A percentile compares a stretch with the other conserved stretches of the same genome.
Evolutionary conservation across 2,329 filamentous ascomycete genomes (phyloP).

Genomic region (Alternaria panax): DNA sequence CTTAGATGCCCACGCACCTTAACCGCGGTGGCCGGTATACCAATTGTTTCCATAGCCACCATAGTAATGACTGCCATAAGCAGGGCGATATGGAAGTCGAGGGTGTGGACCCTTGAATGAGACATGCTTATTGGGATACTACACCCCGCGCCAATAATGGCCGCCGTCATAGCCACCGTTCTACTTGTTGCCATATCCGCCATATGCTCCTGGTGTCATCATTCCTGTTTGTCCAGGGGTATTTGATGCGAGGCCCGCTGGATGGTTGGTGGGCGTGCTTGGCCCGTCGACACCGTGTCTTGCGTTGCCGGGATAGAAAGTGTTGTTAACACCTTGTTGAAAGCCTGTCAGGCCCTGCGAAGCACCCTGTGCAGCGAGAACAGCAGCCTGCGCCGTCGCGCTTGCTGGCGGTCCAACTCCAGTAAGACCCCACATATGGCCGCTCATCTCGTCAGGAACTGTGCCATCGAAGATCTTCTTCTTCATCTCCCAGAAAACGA

Average conservation of each 20-base stretch:
- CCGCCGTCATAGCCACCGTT: slow-evolving; percentile 10
- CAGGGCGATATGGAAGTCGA: neutral
- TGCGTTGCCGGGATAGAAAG: slow-evolving; percentile 51
- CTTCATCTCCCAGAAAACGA: slow-evolving; percentile 92
- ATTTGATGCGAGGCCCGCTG: slow-evolving; percentile 56
- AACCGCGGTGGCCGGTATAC: neutral
- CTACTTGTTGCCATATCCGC: slow-evolving; percentile 51
- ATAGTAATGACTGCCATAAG: neutral
- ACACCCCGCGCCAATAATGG: neutral
- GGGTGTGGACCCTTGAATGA: neutral
- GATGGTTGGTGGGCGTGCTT: slow-evolving; percentile 71
- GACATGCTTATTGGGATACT: neutral
- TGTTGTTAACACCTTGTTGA: slow-evolving; percentile 46
- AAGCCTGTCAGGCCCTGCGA: slow-evolving; percentile 39
- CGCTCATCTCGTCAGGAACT: slow-evolving; percentile 80
- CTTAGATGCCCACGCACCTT: neutral
- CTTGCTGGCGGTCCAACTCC: slow-evolving; percentile 63
- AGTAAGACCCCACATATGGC: slow-evolving; percentile 92
- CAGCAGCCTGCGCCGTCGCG: slow-evolving; percentile 59
- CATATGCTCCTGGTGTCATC: slow-evolving; percentile 68
- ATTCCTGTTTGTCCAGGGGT: slow-evolving; percentile 66
- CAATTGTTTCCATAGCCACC: neutral
- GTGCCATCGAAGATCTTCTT: slow-evolving; percentile 85
- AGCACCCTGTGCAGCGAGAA: slow-evolving; percentile 53
- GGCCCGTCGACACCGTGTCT: slow-evolving; percentile 60